Percentiles rank a stretch among this genome's conserved stretches.
Evolutionary conservation across 129 eudicot genomes (phyloP).

Genomic region (Escallonia rubra): DNA sequence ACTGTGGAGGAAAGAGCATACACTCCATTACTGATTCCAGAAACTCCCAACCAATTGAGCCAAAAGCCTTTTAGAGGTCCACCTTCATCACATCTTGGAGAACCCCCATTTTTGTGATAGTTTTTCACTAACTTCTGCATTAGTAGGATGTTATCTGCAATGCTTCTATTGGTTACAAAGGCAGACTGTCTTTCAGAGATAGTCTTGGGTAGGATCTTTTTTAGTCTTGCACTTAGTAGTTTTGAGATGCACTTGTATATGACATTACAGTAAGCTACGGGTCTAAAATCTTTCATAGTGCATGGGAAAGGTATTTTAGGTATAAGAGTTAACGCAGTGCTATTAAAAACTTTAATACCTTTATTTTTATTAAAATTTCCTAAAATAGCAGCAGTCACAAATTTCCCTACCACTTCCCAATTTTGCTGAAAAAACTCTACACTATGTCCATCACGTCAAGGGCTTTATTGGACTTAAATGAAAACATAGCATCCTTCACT

Average conservation of each 20-base stretch:
- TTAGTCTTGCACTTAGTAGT: neutral
- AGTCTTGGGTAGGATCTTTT: no score
- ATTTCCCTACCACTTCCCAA: neutral
- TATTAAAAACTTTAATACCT: neutral
- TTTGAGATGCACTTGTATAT: neutral
- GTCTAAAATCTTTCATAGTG: neutral
- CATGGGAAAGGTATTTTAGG: neutral
- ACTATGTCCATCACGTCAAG: neutral
- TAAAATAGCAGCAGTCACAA: neutral
- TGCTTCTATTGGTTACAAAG: neutral
- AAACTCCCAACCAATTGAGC: no score
- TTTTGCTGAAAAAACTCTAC: neutral
- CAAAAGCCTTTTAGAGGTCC: no score
- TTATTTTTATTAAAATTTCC: neutral
- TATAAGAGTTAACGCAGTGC: neutral
- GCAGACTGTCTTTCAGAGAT: neutral
- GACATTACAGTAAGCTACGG: neutral
- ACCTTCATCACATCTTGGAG: no score
- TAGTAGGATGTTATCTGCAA: no score
- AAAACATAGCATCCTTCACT: neutral
- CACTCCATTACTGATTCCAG: neutral
- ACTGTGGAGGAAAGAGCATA: neutral
- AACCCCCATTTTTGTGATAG: no score
- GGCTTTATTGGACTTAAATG: neutral
- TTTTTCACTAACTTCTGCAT: no score